These are phyloP conservation scores for Agrocybe pediades DNA, from an alignment of 768 basidiomycete species.

Conservation along the genomic window DNA sequence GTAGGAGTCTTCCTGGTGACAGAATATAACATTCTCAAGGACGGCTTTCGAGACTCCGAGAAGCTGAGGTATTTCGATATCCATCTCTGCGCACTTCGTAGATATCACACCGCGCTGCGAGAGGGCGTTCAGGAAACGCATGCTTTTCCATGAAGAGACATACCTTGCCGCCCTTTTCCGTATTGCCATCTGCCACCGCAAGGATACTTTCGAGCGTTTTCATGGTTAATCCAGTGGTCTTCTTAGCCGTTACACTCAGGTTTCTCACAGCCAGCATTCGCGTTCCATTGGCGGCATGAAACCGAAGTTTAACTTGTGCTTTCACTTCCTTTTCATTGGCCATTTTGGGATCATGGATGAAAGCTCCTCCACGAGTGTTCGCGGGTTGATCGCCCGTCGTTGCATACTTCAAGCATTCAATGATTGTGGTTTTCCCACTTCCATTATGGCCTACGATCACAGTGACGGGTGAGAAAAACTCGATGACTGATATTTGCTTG, in stretches of 20 bases:
- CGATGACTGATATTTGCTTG: constrained; percentile 89
- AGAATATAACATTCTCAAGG: constrained; percentile 98
- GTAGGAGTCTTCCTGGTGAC: constrained; percentile 98
- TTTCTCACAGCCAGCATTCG: constrained; percentile 91
- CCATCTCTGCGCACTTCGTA: constrained; percentile 97
- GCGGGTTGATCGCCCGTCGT: constrained; percentile 98
- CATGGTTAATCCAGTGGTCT: constrained; percentile 87
- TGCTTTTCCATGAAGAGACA: constrained; percentile 18
- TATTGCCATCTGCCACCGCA: constrained; percentile 65
- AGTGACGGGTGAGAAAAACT: constrained; percentile 96
- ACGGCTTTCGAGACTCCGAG: constrained; percentile 98
- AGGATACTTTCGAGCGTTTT: constrained; percentile 96
- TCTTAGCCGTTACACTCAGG: constrained; percentile 91
- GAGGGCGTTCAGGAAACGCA: background rate
- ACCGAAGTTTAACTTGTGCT: constrained; percentile 95
- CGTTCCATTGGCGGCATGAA: constrained; percentile 85
- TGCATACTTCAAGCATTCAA: constrained; percentile 99
- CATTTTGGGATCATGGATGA: constrained; percentile 98
- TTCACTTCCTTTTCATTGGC: constrained; percentile 99
- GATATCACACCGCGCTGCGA: constrained; percentile 86
- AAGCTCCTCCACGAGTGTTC: constrained; percentile 97
- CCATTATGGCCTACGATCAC: constrained; percentile 99
- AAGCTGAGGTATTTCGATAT: constrained; percentile 88
- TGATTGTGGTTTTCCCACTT: constrained; percentile 98
- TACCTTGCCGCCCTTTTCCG: constrained; percentile 78